A percentile compares a stretch with the other conserved stretches of the same genome.
Conservation (phyloP, 305 asterid species). For the Fraxinus angustifolia region DNA sequence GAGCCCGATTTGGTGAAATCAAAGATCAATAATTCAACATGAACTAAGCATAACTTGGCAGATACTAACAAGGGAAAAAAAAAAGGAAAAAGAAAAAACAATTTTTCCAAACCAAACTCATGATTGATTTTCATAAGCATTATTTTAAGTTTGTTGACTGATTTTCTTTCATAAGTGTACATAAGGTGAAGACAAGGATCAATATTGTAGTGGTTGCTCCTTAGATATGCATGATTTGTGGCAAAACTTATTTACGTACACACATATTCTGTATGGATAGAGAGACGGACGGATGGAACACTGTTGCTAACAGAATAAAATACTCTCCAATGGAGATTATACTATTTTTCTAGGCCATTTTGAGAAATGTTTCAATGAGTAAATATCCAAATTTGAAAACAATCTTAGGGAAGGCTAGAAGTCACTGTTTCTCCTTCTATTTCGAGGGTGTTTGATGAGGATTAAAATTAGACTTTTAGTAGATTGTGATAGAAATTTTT, state of each 20-base stretch:
- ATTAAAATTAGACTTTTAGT: too few relatives aligned
- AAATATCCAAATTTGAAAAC: neutral
- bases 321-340: neutral
- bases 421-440: too few relatives aligned
- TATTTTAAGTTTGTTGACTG: slow-evolving; percentile 2
- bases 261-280: too few relatives aligned
- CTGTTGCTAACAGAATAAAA: neutral
- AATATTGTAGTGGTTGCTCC: too few relatives aligned
- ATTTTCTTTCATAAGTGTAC: neutral
- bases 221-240: too few relatives aligned
- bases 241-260: too few relatives aligned
- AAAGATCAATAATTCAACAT: too few relatives aligned
- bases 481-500: too few relatives aligned
- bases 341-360: neutral
- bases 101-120: neutral
- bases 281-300: neutral
- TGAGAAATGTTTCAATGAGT: neutral
- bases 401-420: too few relatives aligned
- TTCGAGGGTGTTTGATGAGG: too few relatives aligned
- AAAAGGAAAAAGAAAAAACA: too few relatives aligned
- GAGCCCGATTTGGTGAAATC: too few relatives aligned
- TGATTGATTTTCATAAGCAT: slow-evolving; percentile 12
- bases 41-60: neutral
- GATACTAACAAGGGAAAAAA: neutral
- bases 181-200: neutral